Evolutionary conservation across 345 rosid species (phyloP), one percentile per base, ranked within the genome.

Genomic region (Linum tenue): DNA sequence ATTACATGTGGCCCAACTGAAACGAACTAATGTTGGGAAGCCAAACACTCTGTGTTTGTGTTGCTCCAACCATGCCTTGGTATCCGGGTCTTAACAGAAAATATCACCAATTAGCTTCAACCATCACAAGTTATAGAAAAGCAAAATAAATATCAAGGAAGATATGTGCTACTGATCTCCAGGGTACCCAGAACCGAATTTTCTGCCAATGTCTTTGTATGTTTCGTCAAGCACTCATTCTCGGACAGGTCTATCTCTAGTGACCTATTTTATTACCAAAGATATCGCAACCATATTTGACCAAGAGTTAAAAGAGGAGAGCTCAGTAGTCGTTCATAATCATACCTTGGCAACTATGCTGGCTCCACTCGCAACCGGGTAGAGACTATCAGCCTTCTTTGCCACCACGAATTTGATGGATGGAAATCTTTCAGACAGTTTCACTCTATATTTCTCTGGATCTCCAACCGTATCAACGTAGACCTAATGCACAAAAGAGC

Each of bases 1-100:
- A 22, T 74, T 86, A 82, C 97, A 94, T 65, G 97, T 90, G 22
- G 92, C 97, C 96, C 99, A 90, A 75, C 99, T 94, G 85, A 94
- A 94, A 58, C 97, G 90, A 37, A 88, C 96, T 48, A 94, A 69
- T 36, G 88, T 71, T 12, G 99, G 99, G 66, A 94, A 94, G 63
- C 99, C 99, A 85, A 90, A 92, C 36, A 94, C 79, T 2, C 75
- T 42, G 75, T 88, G 94, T 59, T 86, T 81, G 71, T 94, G 96
- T 65, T 86, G 76, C 59, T 67, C 72, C 73, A 94, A 69, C 97
- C 92, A 94, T 53, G 89, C 87, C 77, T 94, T 94, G 44, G 97
- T 94, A 78, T 76, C 85, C 38, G 97, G 97, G 82, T 94, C 96
- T 94, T 16, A 56, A 5, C 57, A 55, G 22, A 55, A 4, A 56